Conservation (phyloP, 2,329 filamentous ascomycete species). For the Arthrobotrys conoides region DNA sequence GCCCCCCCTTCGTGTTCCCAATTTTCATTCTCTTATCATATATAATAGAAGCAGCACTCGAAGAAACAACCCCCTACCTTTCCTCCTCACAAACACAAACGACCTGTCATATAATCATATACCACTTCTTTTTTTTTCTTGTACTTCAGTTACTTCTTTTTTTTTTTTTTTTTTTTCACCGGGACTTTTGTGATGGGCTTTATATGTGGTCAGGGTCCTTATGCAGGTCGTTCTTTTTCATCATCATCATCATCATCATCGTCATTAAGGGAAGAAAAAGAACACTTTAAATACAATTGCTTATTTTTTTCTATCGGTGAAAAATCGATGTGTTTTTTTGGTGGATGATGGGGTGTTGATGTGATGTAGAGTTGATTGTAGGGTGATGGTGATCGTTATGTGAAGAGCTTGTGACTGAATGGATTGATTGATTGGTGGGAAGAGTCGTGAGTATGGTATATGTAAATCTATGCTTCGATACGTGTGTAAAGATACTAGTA, state of each 20-base stretch:
- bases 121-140: slow-evolving; percentile 28
- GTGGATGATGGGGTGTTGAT: neutral
- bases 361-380: neutral
- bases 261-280: slow-evolving; percentile 51
- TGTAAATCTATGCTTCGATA: too few relatives aligned
- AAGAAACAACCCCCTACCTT: neutral
- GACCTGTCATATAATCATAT: slow-evolving; percentile 61
- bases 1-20: neutral
- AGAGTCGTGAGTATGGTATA: too few relatives aligned
- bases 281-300: slow-evolving; percentile 48
- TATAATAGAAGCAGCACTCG: slow-evolving; percentile 46
- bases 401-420: too few relatives aligned
- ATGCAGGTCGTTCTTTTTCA: slow-evolving; percentile 36
- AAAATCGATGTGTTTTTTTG: neutral
- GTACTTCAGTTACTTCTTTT: slow-evolving; percentile 33
- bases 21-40: slow-evolving; percentile 28
- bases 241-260: too few relatives aligned
- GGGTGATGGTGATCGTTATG: neutral
- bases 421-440: too few relatives aligned
- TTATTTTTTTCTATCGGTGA: slow-evolving; percentile 51
- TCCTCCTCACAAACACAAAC: slow-evolving; percentile 8
- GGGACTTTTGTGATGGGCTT: too few relatives aligned
- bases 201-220: slow-evolving; percentile 39
- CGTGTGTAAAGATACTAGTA: too few relatives aligned
- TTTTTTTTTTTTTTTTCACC: slow-evolving; percentile 53